Evolutionary conservation across 2,329 filamentous ascomycete genomes (phyloP), one percentile per base, ranked within the genome.

Genomic region (Salinomyces thailandicus): DNA sequence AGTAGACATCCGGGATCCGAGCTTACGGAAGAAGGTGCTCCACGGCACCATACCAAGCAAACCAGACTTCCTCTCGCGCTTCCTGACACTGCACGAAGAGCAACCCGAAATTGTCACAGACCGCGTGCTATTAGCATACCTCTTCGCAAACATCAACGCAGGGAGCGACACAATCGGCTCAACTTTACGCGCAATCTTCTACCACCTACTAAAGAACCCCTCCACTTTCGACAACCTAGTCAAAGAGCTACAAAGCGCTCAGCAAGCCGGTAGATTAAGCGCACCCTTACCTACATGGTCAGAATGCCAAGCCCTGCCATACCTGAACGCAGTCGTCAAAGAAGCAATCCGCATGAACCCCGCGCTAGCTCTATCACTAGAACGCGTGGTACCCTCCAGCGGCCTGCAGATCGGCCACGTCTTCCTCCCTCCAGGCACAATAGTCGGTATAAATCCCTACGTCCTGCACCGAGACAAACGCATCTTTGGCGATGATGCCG

Each of bases 361-460:
- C 8, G 46, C 44, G 7, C 34, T 53, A 8, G 44, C 42, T 4
- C 29, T 51, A 8, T 46, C 46, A 11, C 17, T 53, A 7, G 46
- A 50, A 32, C 44, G 50, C 3, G 27, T 51, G 9, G 45, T 47
- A 4, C 50, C 49, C 0, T 18, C 36, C 0, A 2, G 29, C 11
- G 49, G 47, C 6, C 20, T 49, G 3, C 31, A 41, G 16, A 39
- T 51, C 18, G 37, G 31, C 13, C 45, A 45, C 5, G 20, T 24
- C n/a, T 44, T 53, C 24, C 46, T 65, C 22, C 61, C 61, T 0
- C 51, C 46, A 3, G 63, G 62, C 8, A 66, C 61, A 1, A 51
- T 60, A 5, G 54, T 68, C 6, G 66, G 64, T 5, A 56, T 66
- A 24, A 68, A 66, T 33, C 50, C 63, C 0, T 66, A 63, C 56